Percentiles rank a stretch among this genome's conserved stretches.
phyloP scores from a whole-genome alignment of 441 rosid species.

The Lepidium campestre region DNA sequence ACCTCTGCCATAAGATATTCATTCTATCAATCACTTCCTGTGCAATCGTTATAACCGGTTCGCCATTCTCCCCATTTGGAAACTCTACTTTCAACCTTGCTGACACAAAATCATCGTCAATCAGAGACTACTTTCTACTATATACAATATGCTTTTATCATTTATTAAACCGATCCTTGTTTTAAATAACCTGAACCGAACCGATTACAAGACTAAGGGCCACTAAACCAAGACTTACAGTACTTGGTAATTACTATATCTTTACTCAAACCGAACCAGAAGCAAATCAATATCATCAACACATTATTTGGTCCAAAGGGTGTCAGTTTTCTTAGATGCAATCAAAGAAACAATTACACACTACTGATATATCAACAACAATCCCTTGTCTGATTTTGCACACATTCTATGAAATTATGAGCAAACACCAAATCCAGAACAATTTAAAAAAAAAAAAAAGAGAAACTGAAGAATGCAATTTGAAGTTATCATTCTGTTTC shows the following conservation, averaged over 20 bases:
- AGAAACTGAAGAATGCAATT: slow-evolving; percentile 12
- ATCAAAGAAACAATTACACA: neutral
- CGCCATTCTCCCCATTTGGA: too few relatives aligned
- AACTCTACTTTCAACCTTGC: too few relatives aligned
- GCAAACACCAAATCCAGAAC: slow-evolving; percentile 1
- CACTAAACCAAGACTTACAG: too few relatives aligned
- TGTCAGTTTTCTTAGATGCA: neutral
- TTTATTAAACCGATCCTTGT: too few relatives aligned
- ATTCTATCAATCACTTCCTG: too few relatives aligned
- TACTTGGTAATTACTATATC: neutral
- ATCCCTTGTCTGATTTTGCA: neutral
- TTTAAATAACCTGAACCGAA: too few relatives aligned
- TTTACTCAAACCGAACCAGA: neutral
- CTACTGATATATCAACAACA: slow-evolving; percentile 5
- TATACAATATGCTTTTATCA: too few relatives aligned
- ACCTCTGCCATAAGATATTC: too few relatives aligned
- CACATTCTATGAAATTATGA: neutral
- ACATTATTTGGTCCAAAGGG: neutral
- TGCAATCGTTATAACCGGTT: too few relatives aligned
- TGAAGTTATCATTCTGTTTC: slow-evolving; percentile 7
- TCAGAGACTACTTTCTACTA: too few relatives aligned
- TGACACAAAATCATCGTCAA: too few relatives aligned
- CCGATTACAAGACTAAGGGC: too few relatives aligned
- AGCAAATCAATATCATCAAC: neutral
- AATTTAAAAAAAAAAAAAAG: neutral